Conservation (phyloP, 2,329 filamentous ascomycete genomes). For the Amylocarpus encephaloides region DNA sequence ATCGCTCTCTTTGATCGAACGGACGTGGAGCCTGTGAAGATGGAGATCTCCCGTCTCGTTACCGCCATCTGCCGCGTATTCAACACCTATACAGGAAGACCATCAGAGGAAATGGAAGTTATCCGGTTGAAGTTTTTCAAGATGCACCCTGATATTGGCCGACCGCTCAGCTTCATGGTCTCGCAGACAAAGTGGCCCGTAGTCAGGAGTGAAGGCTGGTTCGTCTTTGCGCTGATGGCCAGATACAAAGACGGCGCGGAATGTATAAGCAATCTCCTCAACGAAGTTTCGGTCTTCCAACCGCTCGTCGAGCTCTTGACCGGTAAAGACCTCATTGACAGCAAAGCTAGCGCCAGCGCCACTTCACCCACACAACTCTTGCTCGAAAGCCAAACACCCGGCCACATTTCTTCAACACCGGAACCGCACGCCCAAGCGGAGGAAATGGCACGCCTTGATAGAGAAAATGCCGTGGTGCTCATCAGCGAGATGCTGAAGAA, state of each 20-base stretch:
- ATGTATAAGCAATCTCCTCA: constrained; percentile 40
- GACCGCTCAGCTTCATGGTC: constrained; percentile 45
- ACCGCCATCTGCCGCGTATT: constrained; percentile 48
- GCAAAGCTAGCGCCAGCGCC: constrained; percentile 5
- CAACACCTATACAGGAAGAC: constrained; percentile 36
- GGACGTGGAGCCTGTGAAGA: constrained; percentile 49
- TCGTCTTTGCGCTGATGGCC: constrained; percentile 55
- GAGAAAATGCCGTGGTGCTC: constrained; percentile 56
- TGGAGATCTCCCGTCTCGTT: constrained; percentile 51
- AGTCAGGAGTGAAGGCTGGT: constrained; percentile 55
- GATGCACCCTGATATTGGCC: constrained; percentile 27
- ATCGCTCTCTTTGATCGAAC: constrained; percentile 38
- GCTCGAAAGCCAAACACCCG: constrained; percentile 12
- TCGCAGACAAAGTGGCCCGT: constrained; percentile 53
- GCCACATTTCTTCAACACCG: constrained; percentile 5
- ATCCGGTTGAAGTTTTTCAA: constrained; percentile 29
- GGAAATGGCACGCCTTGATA: constrained; percentile 45
- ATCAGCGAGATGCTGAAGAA: constrained; percentile 48
- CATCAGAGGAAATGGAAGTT: constrained; percentile 32
- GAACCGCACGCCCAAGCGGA: constrained; percentile 29
- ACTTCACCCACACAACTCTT: constrained; percentile 1
- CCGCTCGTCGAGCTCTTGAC: constrained; percentile 45
- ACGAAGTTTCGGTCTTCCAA: constrained; percentile 37
- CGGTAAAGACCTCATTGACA: constrained; percentile 33
- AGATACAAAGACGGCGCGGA: constrained; percentile 44